These are phyloP conservation scores for Fragaria ananassa DNA, from an alignment of 306 rosid species.

Conservation along the genomic window DNA sequence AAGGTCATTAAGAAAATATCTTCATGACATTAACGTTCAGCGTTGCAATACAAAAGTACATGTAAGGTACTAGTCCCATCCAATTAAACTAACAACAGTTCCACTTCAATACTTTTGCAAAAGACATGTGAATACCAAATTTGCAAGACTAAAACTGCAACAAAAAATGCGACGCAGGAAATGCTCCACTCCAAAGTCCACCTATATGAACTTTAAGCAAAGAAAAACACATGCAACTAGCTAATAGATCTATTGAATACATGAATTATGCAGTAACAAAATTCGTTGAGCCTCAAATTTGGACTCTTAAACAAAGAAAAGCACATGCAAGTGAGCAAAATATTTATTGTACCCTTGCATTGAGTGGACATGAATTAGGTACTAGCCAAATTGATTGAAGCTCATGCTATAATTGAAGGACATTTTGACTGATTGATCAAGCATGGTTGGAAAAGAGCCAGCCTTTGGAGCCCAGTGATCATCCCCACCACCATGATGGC, in stretches of 20 bases:
- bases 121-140: not conserved
- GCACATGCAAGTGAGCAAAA: not conserved
- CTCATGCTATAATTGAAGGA: not conserved
- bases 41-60: not conserved
- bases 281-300: not conserved
- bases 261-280: not conserved
- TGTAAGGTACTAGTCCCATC: not conserved
- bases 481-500: conserved; percentile 12
- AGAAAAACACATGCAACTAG: not conserved
- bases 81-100: not conserved
- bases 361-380: not conserved
- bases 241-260: not conserved
- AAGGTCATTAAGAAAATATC: not conserved
- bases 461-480: not conserved
- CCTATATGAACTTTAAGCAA: not conserved
- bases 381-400: not conserved
- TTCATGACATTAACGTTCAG: not conserved
- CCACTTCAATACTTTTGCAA: not conserved
- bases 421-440: conserved; percentile 3
- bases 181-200: not conserved
- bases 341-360: not conserved
- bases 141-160: not conserved
- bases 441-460: not conserved
- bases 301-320: not conserved
- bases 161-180: not conserved